Percentiles rank a stretch among this genome's conserved stretches.
phyloP scores from a whole-genome alignment of 768 basidiomycete genomes.

The Lactarius hengduanensis region DNA sequence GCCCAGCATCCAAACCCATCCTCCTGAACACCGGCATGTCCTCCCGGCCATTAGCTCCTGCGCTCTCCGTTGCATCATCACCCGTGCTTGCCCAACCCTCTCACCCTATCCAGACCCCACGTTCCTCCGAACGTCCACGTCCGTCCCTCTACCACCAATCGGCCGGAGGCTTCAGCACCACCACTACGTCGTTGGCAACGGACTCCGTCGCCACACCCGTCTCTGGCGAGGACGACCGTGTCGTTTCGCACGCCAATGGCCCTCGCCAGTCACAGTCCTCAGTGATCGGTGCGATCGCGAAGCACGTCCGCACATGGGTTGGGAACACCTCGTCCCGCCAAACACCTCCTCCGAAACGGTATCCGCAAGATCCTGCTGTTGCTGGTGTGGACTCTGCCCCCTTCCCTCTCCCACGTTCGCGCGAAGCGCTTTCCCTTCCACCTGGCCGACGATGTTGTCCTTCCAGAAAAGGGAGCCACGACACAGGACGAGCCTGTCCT shows the following conservation, averaged over 20 bases:
- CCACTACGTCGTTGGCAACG: conserved; percentile 30
- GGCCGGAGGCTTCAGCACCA: conserved; percentile 19
- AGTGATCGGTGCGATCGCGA: conserved; percentile 26
- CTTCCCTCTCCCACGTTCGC: conserved; percentile 17
- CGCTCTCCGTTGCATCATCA: conserved; percentile 24
- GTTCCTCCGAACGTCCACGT: conserved; percentile 22
- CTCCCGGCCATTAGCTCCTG: conserved; percentile 25
- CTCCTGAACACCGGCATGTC: conserved; percentile 25
- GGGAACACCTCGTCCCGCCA: conserved; percentile 20
- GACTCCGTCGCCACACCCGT: conserved; percentile 37
- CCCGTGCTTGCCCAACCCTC: conserved; percentile 27
- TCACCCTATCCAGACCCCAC: conserved; percentile 28
- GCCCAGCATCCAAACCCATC: conserved; percentile 11
- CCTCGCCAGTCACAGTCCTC: conserved; percentile 14
- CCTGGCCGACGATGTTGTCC: conserved; percentile 28
- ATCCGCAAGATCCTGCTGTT: conserved; percentile 18
- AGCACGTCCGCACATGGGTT: conserved; percentile 30
- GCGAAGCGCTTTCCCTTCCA: conserved; percentile 24
- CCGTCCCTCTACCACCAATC: conserved; percentile 24
- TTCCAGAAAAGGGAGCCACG: conserved; percentile 21
- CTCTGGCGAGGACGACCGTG: conserved; percentile 22
- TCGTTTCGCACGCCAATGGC: background rate
- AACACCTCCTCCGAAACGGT: conserved; percentile 19
- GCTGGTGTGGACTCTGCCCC: conserved; percentile 20
- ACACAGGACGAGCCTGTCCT: conserved; percentile 1